phyloP scores from a whole-genome alignment of 176 grass and related monocot species.

The Paspalum vaginatum region DNA sequence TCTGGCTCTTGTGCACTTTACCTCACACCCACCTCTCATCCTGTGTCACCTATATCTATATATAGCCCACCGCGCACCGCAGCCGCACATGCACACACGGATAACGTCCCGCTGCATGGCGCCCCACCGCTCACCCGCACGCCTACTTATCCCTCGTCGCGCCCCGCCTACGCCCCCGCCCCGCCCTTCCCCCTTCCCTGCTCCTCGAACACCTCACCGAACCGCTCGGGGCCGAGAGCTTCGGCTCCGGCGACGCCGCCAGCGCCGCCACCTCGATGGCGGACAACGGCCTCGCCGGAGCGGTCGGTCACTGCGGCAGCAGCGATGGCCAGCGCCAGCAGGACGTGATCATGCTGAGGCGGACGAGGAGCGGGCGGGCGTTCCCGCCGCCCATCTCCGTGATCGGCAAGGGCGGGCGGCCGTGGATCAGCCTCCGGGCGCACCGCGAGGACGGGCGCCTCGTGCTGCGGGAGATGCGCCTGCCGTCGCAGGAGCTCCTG shows the following conservation, averaged over 20 bases:
- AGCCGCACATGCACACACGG: not conserved
- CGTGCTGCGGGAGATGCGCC: conserved; percentile 68
- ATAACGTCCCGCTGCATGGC: conserved; percentile 4
- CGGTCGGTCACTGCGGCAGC: not conserved
- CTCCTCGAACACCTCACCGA: conserved; percentile 41
- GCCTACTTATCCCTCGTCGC: conserved; percentile 22
- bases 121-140: conserved; percentile 5
- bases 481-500: conserved; percentile 66
- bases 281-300: conserved; percentile 6
- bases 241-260: conserved; percentile 50
- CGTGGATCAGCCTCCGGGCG: conserved; percentile 57
- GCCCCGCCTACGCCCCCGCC: not conserved
- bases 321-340: not conserved
- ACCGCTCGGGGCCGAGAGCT: conserved; percentile 55
- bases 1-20: too few species aligned
- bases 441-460: conserved; percentile 61
- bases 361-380: conserved; percentile 48
- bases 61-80: not conserved
- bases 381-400: conserved; percentile 77
- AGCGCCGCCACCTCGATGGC: conserved; percentile 20
- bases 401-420: conserved; percentile 63
- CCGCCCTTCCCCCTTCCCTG: not conserved
- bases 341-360: conserved; percentile 18
- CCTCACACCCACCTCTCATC: too few species aligned
- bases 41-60: too few species aligned